Percentiles rank a stretch among this genome's conserved stretches.
phyloP scores from a whole-genome alignment of 2,329 filamentous ascomycete species.

The Colletotrichum ledebouriae region DNA sequence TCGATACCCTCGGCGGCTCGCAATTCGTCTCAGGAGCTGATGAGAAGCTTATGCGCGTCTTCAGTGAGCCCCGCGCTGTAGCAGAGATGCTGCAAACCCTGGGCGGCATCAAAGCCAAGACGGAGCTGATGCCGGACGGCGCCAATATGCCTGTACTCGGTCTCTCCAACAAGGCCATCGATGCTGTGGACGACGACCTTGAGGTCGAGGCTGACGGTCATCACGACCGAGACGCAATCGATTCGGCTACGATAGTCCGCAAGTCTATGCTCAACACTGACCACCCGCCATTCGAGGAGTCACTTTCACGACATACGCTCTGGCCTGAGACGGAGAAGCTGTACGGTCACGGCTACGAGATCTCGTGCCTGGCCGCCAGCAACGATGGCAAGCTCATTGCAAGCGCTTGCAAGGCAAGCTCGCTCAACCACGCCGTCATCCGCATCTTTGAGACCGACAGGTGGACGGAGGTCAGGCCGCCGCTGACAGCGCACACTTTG shows the following conservation, averaged over 20 bases:
- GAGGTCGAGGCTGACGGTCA: conserved; percentile 60
- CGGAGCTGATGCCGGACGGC: conserved; percentile 78
- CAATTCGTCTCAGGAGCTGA: conserved; percentile 96
- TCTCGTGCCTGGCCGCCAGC: conserved; percentile 86
- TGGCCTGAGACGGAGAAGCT: conserved; percentile 98
- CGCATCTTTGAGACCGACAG: conserved; percentile 87
- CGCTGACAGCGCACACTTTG: conserved; percentile 86
- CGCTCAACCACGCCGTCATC: conserved; percentile 93
- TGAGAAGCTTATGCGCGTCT: conserved; percentile 97
- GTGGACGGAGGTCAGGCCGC: conserved; percentile 90
- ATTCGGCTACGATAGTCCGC: conserved; percentile 68
- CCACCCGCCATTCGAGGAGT: conserved; percentile 89
- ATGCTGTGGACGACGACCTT: conserved; percentile 65
- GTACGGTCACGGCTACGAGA: conserved; percentile 98
- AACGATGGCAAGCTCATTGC: conserved; percentile 83
- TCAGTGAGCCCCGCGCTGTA: conserved; percentile 88
- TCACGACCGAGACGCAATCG: conserved; percentile 66
- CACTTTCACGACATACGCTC: conserved; percentile 88
- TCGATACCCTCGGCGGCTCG: conserved; percentile 78
- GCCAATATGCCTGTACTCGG: conserved; percentile 96
- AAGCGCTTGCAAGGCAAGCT: conserved; percentile 93
- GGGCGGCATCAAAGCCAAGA: conserved; percentile 66
- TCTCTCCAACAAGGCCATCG: conserved; percentile 93
- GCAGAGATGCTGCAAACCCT: conserved; percentile 79
- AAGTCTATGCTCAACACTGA: conserved; percentile 74